These are phyloP conservation scores for Rhodocollybia butyracea DNA, from an alignment of 768 basidiomycete genomes.

Conservation along the genomic window DNA sequence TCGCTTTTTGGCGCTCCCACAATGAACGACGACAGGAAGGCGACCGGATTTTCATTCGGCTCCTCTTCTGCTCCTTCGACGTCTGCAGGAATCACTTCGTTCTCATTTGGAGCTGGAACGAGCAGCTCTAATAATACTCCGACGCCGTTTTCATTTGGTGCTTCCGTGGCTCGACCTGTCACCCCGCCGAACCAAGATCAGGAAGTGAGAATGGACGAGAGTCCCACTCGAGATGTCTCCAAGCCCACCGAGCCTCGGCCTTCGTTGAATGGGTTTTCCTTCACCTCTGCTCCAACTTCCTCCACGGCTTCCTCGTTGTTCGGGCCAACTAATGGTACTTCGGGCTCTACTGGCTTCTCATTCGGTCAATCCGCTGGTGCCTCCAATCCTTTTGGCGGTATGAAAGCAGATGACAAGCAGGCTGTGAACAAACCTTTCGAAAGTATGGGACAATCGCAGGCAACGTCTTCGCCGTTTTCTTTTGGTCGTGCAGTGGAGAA, in stretches of 20 bases:
- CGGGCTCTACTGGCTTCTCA: constrained; percentile 24
- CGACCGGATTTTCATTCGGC: constrained; percentile 40
- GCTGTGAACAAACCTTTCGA: constrained; percentile 11
- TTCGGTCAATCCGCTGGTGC: constrained; percentile 27
- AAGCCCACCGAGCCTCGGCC: constrained; percentile 36
- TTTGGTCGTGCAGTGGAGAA: constrained; percentile 36
- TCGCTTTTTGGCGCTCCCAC: not conserved
- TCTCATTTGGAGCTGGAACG: constrained; percentile 46
- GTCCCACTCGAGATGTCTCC: constrained; percentile 64
- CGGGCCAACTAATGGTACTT: constrained; percentile 25
- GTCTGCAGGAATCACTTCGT: constrained; percentile 17
- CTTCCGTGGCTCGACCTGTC: constrained; percentile 42
- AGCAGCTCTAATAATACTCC: constrained; percentile 38
- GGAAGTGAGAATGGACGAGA: constrained; percentile 80
- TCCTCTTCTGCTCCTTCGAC: constrained; percentile 28
- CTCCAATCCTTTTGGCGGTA: constrained; percentile 26
- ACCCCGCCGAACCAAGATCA: constrained; percentile 67
- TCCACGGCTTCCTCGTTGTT: constrained; percentile 30
- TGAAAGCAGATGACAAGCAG: constrained; percentile 6
- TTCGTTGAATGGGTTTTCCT: constrained; percentile 44
- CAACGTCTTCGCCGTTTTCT: constrained; percentile 21
- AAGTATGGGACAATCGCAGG: constrained; percentile 8
- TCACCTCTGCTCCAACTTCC: constrained; percentile 30
- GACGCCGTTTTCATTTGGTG: constrained; percentile 54
- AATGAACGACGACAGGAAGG: not conserved